Evolutionary conservation across 2,329 filamentous ascomycete species (phyloP), one percentile per base, ranked within the genome.

Genomic region (Balansia obtecta): DNA sequence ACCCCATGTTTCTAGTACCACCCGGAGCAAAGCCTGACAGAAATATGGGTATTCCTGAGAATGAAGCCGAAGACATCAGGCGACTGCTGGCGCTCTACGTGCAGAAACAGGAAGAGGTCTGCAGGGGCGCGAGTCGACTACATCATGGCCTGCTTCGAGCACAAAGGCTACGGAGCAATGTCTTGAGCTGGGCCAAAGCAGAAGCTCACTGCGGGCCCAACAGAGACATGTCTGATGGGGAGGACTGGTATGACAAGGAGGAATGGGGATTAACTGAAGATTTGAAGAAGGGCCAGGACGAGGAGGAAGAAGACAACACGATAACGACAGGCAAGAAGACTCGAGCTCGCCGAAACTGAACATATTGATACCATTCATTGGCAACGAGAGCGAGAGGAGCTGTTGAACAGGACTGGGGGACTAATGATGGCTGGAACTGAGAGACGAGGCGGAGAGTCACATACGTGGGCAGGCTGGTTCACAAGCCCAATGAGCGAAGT

Each of bases 171-270:
- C 77, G 87, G 30, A 80, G 79, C 58, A 76, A 81, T 18, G 85
- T 93, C 3, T 75, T 84, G 62, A 77, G 79, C 57, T 89, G 85
- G 83, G 77, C 82, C 56, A 88, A 88, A 63, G 83, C 87, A 1
- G 87, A 91, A 67, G 86, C 77, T 20, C 87, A 91, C 60, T 74
- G 72, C 48, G 79, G 81, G 1, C 62, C 71, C 16, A 80, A 82
- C 62, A 66, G 82, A 46, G 86, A 90, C 64, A 82, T 93, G 82
- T 89, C 85, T 47, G 88, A 94, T 62, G 86, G 86, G 11, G 88
- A 94, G 70, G 88, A 94, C 63, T 94, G 86, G 85, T 90, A 89
- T 61, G 88, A 94, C 65, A 79, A 79, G 60, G 83, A 88, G 49
- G 85, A 88, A 67, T 91, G 86, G 86, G 79, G 78, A 0, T 65